Base-by-base conservation (phyloP, 805 yeast species). In the Kazachstania kunashirensis region DNA sequence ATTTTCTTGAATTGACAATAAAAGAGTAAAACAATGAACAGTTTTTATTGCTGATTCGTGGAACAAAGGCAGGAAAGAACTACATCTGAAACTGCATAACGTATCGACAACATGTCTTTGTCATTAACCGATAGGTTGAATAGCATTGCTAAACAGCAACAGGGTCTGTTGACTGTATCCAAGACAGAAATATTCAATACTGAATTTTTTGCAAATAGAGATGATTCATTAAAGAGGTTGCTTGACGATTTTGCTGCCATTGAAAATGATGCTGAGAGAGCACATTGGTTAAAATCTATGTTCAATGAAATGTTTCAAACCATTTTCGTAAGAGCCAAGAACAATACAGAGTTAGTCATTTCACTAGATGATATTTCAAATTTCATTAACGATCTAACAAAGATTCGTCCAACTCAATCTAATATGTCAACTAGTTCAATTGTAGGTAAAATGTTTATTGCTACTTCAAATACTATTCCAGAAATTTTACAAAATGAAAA, bases 381-480 rank as follows among this genome's bases (percentile, higher is more conserved):
- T 10, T 38, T 47, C 4, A 30, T 47, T 9, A 37, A 41, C 16
- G 35, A 29, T 5, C 25, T 48, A 16, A 31, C 34, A 4, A 25
- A 20, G 4, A 17, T 31, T 14, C 31, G 9, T 10, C 13, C 25
- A 15, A 40, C 32, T 4, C 16, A n/a, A 19, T 17, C 10, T 9
- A 29, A 30, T 19, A 13, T 18, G n/a, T 9, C 16, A 3, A 32
- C 26, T 17, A 11, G 34, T 6, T 41, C 50, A 9, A 33, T 43
- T 3, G 45, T 53, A 6, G 55, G 57, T 12, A 45, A 48, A 35
- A 29, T 43, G 31, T 46, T 49, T 24, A 38, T 52, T 18, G 46
- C 57, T 6, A 37, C 45, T 6, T 36, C 52, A 3, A 32, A 35
- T 18, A 37, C 36, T 5, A 29, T 37, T 12, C 42, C 50, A 7